Base-by-base conservation (phyloP, 2,329 filamentous ascomycete genomes). In the Cladosporium sp. region DNA sequence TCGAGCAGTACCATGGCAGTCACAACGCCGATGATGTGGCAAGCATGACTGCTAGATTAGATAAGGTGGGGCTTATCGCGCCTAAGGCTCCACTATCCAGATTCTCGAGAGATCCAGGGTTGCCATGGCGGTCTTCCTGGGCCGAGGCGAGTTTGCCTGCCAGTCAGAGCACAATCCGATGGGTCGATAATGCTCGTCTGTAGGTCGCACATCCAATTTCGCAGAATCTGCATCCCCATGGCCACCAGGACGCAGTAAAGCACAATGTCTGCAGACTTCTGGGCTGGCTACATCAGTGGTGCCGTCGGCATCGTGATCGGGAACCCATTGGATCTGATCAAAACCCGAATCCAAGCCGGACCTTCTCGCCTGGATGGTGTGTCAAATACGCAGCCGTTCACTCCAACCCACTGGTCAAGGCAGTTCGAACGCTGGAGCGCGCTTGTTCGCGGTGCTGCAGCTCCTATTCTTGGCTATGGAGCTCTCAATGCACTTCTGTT, bases 401-500 rank as follows among this genome's bases (percentile, higher is more conserved):
- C 70, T 64, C 64, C n/a, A 25, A 56, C n/a, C 57, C 64, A 34
- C 49, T 56, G 49, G 49, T 26, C 60, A 6, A 30, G 32, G 25
- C 54, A 64, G 3, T 58, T 66, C 34, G 54, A 67, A 58, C 68
- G 68, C 58, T 72, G 71, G 67, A 70, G 70, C 1, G 65, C 74
- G 18, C 68, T 76, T 18, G 72, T 72, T 43, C 74, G 73, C 82
- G 94, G 94, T 68, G 88, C 91, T 13, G 90, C 93, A 26, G 93
- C 93, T 39, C 94, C 94, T 0, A 89, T 97, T 43, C 81, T 97
- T 5, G 92, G 92, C 70, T 97, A 97, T 78, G 94, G 94, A 68
- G 92, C 91, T 23, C 85, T 98, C 67, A 97, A 97, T 75, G 93
- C 92, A 46, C 81, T 97, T 18, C 87, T 97, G 23, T 97, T 97